phyloP scores from a whole-genome alignment of 306 rosid species.

The Dryas drummondii region DNA sequence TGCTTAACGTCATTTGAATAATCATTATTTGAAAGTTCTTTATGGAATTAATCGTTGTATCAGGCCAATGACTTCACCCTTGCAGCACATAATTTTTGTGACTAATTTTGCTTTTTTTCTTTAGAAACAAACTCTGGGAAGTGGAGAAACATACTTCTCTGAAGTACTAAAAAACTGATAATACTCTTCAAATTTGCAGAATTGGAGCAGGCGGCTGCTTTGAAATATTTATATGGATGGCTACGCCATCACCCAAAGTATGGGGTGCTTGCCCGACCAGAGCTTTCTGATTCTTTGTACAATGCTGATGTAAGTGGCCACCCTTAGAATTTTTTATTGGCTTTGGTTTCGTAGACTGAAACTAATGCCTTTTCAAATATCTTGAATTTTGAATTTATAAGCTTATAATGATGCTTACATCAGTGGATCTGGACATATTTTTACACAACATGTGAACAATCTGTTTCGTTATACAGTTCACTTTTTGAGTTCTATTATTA shows the following conservation, averaged over 20 bases:
- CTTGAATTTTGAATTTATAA: background rate
- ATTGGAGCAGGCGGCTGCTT: conserved; percentile 84
- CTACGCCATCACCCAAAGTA: conserved; percentile 78
- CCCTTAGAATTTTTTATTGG: conserved; percentile 14
- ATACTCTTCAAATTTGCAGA: conserved; percentile 52
- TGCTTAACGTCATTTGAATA: background rate
- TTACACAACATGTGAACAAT: background rate
- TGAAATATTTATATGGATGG: conserved; percentile 89
- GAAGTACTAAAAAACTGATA: background rate
- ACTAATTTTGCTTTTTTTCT: background rate
- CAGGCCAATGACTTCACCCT: background rate
- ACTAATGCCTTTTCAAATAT: background rate
- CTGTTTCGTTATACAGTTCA: background rate
- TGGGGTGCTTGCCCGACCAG: conserved; percentile 76
- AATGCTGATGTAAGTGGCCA: conserved; percentile 81
- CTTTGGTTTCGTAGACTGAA: background rate
- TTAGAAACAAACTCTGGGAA: background rate
- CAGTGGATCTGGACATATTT: background rate
- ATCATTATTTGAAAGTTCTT: background rate
- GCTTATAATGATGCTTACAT: background rate
- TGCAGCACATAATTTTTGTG: background rate
- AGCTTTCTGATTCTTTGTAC: conserved; percentile 69
- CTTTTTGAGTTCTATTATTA: too few relatives aligned
- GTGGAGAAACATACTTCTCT: conserved; percentile 1
- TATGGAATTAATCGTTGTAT: background rate